phyloP scores from a whole-genome alignment of 1,284 basidiomycete genomes.

The Tilletia walkeri region DNA sequence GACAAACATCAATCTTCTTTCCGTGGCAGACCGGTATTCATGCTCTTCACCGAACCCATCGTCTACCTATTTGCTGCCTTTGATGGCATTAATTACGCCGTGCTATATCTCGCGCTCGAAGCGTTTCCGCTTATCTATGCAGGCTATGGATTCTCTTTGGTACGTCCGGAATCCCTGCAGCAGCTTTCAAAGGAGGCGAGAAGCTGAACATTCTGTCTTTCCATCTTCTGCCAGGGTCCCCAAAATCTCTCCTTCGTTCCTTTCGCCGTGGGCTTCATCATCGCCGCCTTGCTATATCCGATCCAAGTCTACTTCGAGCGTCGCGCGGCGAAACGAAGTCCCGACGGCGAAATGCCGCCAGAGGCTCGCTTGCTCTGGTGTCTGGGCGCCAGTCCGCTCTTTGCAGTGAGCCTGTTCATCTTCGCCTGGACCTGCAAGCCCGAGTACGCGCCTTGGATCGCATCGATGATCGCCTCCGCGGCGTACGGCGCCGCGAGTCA shows the following conservation, averaged over 20 bases:
- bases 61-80: conserved; percentile 48
- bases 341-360: conserved; percentile 27
- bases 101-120: conserved; percentile 55
- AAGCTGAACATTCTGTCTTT: not conserved
- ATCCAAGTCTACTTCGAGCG: conserved; percentile 29
- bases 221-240: conserved; percentile 20
- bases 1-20: too few species aligned
- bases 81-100: conserved; percentile 40
- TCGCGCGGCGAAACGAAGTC: conserved; percentile 28
- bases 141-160: conserved; percentile 35
- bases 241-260: conserved; percentile 41
- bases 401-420: conserved; percentile 39
- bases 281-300: conserved; percentile 33
- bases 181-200: not conserved
- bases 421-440: conserved; percentile 40
- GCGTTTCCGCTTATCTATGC: conserved; percentile 56
- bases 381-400: conserved; percentile 27
- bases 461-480: conserved; percentile 33
- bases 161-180: not conserved
- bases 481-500: conserved; percentile 41
- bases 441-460: conserved; percentile 38
- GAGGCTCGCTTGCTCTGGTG: conserved; percentile 37
- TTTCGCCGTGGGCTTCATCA: conserved; percentile 31
- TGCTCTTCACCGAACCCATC: conserved; percentile 55
- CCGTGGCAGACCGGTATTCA: conserved; percentile 30